These are phyloP conservation scores for Cadophora luteo-olivacea DNA, from an alignment of 2,329 filamentous ascomycete species.

Conservation along the genomic window DNA sequence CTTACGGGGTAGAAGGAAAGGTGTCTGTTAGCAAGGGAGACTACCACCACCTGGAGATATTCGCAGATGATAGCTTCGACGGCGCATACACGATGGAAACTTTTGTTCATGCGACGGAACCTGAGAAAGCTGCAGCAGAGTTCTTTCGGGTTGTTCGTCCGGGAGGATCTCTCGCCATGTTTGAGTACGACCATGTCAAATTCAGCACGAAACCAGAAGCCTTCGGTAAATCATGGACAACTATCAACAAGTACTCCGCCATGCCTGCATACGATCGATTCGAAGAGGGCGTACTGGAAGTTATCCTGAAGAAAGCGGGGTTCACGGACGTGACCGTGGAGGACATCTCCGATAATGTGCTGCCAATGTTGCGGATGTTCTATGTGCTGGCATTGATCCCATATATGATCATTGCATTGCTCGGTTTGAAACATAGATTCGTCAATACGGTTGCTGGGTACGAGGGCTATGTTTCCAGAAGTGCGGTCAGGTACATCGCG, in stretches of 20 bases:
- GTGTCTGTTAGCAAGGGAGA: conserved; percentile 53
- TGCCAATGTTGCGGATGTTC: conserved; percentile 56
- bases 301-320: conserved; percentile 47
- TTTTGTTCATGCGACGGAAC: conserved; percentile 59
- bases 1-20: conserved; percentile 44
- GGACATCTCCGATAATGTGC: conserved; percentile 55
- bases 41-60: conserved; percentile 56
- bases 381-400: conserved; percentile 54
- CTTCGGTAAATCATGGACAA: conserved; percentile 44
- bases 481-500: conserved; percentile 40
- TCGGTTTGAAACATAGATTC: conserved; percentile 53
- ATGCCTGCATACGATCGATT: conserved; percentile 54
- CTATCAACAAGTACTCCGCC: conserved; percentile 51
- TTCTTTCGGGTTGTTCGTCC: conserved; percentile 56
- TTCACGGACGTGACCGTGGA: conserved; percentile 49
- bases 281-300: conserved; percentile 48
- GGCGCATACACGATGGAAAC: conserved; percentile 64
- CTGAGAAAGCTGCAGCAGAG: conserved; percentile 50
- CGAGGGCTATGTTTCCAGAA: conserved; percentile 27
- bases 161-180: conserved; percentile 53
- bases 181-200: conserved; percentile 55
- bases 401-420: conserved; percentile 51
- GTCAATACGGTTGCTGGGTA: conserved; percentile 56
- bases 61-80: conserved; percentile 51
- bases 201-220: conserved; percentile 40